A percentile compares a stretch with the other conserved stretches of the same genome.
phyloP scores from a whole-genome alignment of 2,329 filamentous ascomycete genomes.

The Dichotomopilus funicola region DNA sequence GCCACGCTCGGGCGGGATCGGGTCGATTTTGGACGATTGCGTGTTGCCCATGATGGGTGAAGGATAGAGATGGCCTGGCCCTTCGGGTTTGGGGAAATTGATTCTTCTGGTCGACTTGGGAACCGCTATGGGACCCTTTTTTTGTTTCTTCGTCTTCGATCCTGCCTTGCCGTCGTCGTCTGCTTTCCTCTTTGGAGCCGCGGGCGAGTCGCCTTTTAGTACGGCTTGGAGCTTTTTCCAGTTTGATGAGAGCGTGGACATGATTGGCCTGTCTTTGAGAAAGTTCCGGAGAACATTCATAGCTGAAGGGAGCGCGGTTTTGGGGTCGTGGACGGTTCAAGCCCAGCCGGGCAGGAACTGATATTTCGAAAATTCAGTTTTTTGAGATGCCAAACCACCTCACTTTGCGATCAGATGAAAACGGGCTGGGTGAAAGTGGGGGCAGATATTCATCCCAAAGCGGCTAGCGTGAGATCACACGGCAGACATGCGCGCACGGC shows the following conservation, averaged over 20 bases:
- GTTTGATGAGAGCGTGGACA: constrained; percentile 57
- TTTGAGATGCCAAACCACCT: no score
- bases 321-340: background rate
- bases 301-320: background rate
- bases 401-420: no score
- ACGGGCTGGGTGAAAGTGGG: no score
- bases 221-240: constrained; percentile 72
- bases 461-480: background rate
- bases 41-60: constrained; percentile 24
- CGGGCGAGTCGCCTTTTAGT: constrained; percentile 42
- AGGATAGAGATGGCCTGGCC: no score
- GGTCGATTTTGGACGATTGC: constrained; percentile 42
- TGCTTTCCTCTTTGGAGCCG: constrained; percentile 35
- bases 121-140: background rate
- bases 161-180: constrained; percentile 18
- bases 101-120: background rate
- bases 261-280: constrained; percentile 23
- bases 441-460: background rate
- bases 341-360: no score
- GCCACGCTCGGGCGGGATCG: constrained; percentile 29
- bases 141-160: constrained; percentile 5
- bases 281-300: background rate
- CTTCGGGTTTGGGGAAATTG: background rate
- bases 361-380: no score
- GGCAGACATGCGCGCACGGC: background rate